These are phyloP conservation scores for Wallacemonas collosoma DNA, from an alignment of 208 protist genomes.

Conservation along the genomic window DNA sequence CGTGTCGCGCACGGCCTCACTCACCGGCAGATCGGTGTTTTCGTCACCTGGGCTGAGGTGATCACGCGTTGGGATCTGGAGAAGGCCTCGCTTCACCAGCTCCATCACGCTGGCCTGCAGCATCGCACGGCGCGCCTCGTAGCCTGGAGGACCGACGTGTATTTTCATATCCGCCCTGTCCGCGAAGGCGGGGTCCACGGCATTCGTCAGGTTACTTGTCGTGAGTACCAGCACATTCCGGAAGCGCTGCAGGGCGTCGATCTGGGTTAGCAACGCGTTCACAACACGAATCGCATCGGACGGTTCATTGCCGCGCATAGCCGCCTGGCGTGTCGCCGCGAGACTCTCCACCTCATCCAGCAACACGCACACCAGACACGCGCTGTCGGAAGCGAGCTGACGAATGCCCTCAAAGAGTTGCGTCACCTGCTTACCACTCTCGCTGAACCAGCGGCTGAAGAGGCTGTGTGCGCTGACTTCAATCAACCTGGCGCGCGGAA, in stretches of 20 bases:
- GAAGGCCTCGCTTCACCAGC: constrained; percentile 47
- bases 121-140: constrained; percentile 75
- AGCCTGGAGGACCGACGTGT: constrained; percentile 89
- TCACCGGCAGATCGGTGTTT: not conserved
- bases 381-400: constrained; percentile 54
- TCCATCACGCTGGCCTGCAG: constrained; percentile 78
- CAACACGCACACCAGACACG: constrained; percentile 85
- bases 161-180: constrained; percentile 96
- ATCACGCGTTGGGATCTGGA: constrained; percentile 4
- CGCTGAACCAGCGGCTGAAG: constrained; percentile 97
- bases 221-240: constrained; percentile 94
- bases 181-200: constrained; percentile 95
- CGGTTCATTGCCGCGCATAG: constrained; percentile 92
- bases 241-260: constrained; percentile 90
- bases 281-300: constrained; percentile 95
- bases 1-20: not conserved
- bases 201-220: constrained; percentile 96
- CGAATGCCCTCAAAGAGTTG: constrained; percentile 92
- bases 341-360: constrained; percentile 98
- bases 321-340: constrained; percentile 86
- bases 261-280: constrained; percentile 97
- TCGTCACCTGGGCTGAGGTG: not conserved
- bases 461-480: constrained; percentile 96
- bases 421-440: constrained; percentile 97
- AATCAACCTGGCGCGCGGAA: constrained; percentile 66